Conservation (phyloP, 331 rosid genomes). For the Malus hybrid region DNA sequence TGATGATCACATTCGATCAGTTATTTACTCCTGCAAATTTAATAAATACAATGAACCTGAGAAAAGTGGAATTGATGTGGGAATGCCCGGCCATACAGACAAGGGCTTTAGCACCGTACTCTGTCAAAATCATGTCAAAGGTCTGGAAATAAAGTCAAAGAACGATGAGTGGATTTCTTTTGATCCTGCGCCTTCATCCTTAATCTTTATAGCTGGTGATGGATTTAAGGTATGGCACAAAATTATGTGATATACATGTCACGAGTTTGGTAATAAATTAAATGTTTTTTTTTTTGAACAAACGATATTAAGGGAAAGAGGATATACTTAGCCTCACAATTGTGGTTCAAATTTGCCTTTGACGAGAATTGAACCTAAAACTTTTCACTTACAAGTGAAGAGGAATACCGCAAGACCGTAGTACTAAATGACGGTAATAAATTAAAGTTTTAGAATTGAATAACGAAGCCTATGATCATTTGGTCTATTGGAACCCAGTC, state of each 20-base stretch:
- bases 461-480: too few species aligned
- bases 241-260: neutral
- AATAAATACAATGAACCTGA: neutral
- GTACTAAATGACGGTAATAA: too few species aligned
- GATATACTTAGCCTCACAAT: too few species aligned
- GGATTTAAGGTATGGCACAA: conserved; percentile 8
- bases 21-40: neutral
- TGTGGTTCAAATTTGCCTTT: too few species aligned
- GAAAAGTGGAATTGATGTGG: neutral
- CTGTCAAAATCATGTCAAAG: conserved; percentile 2
- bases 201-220: conserved; percentile 15
- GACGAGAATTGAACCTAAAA: too few species aligned
- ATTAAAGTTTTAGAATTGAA: too few species aligned
- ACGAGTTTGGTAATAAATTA: neutral
- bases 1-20: neutral
- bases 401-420: too few species aligned
- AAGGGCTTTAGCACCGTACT: neutral
- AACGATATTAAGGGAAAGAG: too few species aligned
- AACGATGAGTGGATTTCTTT: conserved; percentile 2
- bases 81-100: conserved; percentile 8
- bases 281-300: too few species aligned
- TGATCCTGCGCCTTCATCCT: conserved; percentile 9
- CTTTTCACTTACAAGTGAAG: too few species aligned
- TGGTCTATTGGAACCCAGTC: too few species aligned
- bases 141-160: conserved; percentile 3